phyloP scores from a whole-genome alignment of 2,329 filamentous ascomycete genomes.

The Trichoderma atroviride region DNA sequence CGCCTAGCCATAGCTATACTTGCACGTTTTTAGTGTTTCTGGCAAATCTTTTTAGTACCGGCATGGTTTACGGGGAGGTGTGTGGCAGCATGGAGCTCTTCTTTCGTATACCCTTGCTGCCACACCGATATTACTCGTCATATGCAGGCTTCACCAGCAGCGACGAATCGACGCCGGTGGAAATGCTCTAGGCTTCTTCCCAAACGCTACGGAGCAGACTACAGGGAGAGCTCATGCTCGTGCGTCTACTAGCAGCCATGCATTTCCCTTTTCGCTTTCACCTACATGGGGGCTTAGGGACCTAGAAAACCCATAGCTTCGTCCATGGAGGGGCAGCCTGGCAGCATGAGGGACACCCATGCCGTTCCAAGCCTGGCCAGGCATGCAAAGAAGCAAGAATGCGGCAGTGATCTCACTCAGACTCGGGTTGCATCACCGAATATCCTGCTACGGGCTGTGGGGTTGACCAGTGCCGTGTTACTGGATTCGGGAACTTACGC shows the following conservation, averaged over 20 bases:
- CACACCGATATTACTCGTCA: constrained; percentile 5
- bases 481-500: constrained; percentile 22
- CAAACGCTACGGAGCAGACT: neutral
- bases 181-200: neutral
- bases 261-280: neutral
- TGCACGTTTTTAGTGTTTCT: neutral
- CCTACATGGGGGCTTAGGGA: neutral
- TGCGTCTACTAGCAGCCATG: neutral
- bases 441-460: constrained; percentile 13
- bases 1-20: neutral
- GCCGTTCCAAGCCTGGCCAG: neutral
- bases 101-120: neutral
- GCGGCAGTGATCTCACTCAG: constrained; percentile 18
- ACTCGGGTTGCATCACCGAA: constrained; percentile 12
- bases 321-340: neutral
- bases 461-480: constrained; percentile 13
- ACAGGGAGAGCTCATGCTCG: neutral
- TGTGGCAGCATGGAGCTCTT: neutral
- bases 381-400: constrained; percentile 6
- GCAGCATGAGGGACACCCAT: neutral
- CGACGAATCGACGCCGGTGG: neutral
- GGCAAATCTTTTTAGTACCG: constrained; percentile 16
- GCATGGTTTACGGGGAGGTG: constrained; percentile 10
- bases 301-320: neutral
- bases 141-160: constrained; percentile 12